A percentile compares a stretch with the other conserved stretches of the same genome.
These are phyloP conservation scores for Neurospora tetraspora DNA, from an alignment of 495 filamentous ascomycete genomes.

Conservation along the genomic window DNA sequence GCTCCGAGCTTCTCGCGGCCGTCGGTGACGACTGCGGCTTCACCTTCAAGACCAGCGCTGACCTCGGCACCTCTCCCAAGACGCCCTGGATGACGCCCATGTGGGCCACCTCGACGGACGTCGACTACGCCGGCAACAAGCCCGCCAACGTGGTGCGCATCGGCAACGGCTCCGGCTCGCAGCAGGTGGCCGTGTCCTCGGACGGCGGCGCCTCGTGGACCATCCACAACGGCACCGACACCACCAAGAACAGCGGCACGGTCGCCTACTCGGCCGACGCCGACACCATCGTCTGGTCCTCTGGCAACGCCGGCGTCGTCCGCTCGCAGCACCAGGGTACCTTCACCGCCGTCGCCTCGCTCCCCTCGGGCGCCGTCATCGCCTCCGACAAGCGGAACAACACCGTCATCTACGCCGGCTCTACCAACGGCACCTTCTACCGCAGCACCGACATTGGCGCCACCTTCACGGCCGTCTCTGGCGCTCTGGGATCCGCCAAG, in stretches of 20 bases:
- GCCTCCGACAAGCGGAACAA: conserved; percentile 43
- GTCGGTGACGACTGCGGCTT: conserved; percentile 53
- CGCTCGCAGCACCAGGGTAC: conserved; percentile 30
- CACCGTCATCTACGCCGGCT: conserved; percentile 43
- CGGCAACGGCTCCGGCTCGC: conserved; percentile 35
- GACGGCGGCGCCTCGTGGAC: conserved; percentile 39
- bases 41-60: conserved; percentile 29
- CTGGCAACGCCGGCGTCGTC: conserved; percentile 28
- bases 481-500: conserved; percentile 25
- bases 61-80: conserved; percentile 36
- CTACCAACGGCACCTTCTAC: conserved; percentile 31
- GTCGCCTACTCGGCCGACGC: conserved; percentile 44
- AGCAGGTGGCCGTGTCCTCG: conserved; percentile 31
- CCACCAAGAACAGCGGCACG: conserved; percentile 31
- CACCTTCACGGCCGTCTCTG: conserved; percentile 30
- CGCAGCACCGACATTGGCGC: conserved; percentile 34
- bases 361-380: conserved; percentile 37
- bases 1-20: conserved; percentile 43
- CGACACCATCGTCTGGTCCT: conserved; percentile 42
- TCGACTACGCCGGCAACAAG: conserved; percentile 49
- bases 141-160: conserved; percentile 43
- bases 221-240: conserved; percentile 35
- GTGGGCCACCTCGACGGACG: conserved; percentile 38
- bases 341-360: conserved; percentile 34
- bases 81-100: conserved; percentile 40